A percentile compares a stretch with the other conserved stretches of the same genome.
These are phyloP conservation scores for Globisporangium radiosum DNA, from an alignment of 352 stramenopile genomes.

Conservation along the genomic window DNA sequence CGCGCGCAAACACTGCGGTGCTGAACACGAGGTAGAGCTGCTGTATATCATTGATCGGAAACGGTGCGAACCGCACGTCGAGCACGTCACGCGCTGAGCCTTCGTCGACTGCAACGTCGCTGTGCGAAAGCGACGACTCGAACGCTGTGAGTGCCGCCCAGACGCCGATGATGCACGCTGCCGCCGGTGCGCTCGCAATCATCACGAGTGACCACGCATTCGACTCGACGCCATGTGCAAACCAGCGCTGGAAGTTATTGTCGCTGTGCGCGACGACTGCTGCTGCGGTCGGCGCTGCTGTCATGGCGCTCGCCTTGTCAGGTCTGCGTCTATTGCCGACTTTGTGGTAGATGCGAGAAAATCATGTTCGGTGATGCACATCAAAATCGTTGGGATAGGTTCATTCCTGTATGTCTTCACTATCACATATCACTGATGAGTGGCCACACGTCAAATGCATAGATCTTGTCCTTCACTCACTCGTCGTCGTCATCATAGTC, in stretches of 20 bases:
- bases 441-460: background rate
- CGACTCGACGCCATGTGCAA: constrained; percentile 1
- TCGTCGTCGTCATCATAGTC: background rate
- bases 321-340: too few species aligned
- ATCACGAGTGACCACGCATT: constrained; percentile 7
- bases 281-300: too few species aligned
- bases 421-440: background rate
- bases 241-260: constrained; percentile 7
- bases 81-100: background rate
- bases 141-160: background rate
- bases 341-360: background rate
- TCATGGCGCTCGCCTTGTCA: too few species aligned
- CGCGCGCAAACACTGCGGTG: background rate
- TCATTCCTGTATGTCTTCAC: too few species aligned
- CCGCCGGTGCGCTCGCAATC: background rate
- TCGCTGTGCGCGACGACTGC: too few species aligned
- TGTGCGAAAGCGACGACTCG: background rate
- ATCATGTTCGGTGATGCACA: too few species aligned
- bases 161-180: background rate
- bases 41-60: background rate
- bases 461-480: background rate
- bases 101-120: background rate
- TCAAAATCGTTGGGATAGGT: too few species aligned
- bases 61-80: constrained; percentile 1
- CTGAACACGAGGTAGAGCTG: constrained; percentile 1